Base-by-base conservation (phyloP, 2,329 filamentous ascomycete species). In the Periconia sp. region DNA sequence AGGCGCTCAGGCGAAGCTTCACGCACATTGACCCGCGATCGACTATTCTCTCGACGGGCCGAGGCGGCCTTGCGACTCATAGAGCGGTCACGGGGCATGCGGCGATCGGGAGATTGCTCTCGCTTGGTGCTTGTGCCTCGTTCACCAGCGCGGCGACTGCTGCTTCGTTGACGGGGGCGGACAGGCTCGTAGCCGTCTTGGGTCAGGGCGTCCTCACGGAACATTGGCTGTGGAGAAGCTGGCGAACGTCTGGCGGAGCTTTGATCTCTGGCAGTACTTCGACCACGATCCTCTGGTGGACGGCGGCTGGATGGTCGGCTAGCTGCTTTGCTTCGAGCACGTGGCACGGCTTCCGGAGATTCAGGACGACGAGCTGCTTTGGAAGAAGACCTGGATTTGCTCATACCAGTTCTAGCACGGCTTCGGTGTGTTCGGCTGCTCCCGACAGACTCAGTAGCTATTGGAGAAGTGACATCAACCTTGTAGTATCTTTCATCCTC, bases 141-240 rank as follows among this genome's bases (percentile, higher is more conserved):
- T 32, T 78, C 74, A 18, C 66, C 66, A 34, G 74, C 72, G 34
- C 74, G 74, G 38, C 73, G 74, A 52, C 77, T 82, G 11, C 71
- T 70, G 57, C 80, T 83, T 45, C 78, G 68, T 37, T 79, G 73
- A 30, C 76, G 73, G 19, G 74, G 73, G 34, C 77, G 73, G 21
- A 79, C 53, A 15, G 61, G 60, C 21, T 89, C 86, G 36, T 89
- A 85, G n/a, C 85, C 82, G 1, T 83, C 84, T 15, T 72, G 74
- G 32, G 76, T 76, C 30, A 78, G 78, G 29, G 78, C 74, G 43
- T 79, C 82, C 2, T 79, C 74, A 5, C 77, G 74, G 11, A 87
- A 83, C 76, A 92, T 86, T 4, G 90, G 88, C 16, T 91, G 73
- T 1, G 92, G 90, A 1, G 89, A 92, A 0, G 88, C 87, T 1